These are phyloP conservation scores for Fusarium sp. DNA, from an alignment of 2,329 filamentous ascomycete species.

Conservation along the genomic window DNA sequence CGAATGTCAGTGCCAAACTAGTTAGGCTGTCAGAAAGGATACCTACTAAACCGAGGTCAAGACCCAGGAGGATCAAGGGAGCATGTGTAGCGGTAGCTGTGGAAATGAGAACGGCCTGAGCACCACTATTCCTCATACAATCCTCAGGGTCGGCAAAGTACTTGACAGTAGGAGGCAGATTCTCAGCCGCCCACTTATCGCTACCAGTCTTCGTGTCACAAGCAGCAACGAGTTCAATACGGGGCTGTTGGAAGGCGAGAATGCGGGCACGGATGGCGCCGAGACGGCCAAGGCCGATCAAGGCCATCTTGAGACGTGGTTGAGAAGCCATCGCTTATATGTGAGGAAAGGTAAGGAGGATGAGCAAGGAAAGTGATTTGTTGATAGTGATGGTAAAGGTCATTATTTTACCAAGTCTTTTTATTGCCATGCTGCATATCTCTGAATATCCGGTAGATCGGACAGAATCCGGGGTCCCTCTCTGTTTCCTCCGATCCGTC, in stretches of 20 bases:
- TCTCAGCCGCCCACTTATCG: slow-evolving; percentile 48
- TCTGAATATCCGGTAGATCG: neutral
- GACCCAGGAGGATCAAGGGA: slow-evolving; percentile 39
- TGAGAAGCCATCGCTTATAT: slow-evolving; percentile 27
- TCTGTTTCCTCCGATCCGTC: neutral
- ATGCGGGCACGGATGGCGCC: slow-evolving; percentile 49
- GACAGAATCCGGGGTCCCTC: neutral
- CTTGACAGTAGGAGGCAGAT: slow-evolving; percentile 43
- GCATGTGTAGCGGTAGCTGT: slow-evolving; percentile 48
- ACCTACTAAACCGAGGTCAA: slow-evolving; percentile 36
- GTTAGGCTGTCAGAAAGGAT: neutral
- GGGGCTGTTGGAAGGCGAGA: slow-evolving; percentile 50
- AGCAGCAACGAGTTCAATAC: slow-evolving; percentile 50
- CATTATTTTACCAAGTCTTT: neutral
- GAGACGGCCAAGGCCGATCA: slow-evolving; percentile 47
- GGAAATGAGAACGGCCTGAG: slow-evolving; percentile 46
- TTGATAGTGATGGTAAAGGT: neutral
- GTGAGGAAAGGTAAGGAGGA: neutral
- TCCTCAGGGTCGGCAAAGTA: slow-evolving; percentile 44
- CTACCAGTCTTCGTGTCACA: slow-evolving; percentile 50
- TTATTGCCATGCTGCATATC: neutral
- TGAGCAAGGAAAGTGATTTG: neutral
- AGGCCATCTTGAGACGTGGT: slow-evolving; percentile 33
- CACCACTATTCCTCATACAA: slow-evolving; percentile 45
- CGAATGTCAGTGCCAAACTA: neutral